Conservation (phyloP, 2,329 filamentous ascomycete species). For the Arthroderma sp. region DNA sequence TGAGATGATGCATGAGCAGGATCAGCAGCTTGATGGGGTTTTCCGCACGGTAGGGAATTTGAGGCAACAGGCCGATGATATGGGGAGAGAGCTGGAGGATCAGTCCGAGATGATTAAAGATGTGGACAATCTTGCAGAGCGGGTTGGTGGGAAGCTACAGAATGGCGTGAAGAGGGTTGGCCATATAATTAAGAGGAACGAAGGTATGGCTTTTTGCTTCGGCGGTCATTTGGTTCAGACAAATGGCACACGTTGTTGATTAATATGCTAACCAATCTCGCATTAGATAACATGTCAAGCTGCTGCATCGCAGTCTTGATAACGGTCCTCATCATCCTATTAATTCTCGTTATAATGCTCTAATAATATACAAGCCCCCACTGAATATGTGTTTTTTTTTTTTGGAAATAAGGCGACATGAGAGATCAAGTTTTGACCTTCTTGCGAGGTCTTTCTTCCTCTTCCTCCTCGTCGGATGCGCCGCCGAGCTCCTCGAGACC, state of each 20-base stretch:
- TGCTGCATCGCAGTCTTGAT: conserved; percentile 87
- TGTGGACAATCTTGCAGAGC: conserved; percentile 71
- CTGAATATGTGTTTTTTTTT: background rate
- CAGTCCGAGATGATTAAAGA: conserved; percentile 79
- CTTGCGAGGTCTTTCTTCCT: conserved; percentile 21
- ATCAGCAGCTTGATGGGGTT: conserved; percentile 81
- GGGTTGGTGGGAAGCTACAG: conserved; percentile 73
- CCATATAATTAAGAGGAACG: conserved; percentile 74
- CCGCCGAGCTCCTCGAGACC: conserved; percentile 33
- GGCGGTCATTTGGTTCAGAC: background rate
- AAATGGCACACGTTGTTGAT: no score
- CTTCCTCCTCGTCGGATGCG: conserved; percentile 36
- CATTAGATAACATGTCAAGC: conserved; percentile 55
- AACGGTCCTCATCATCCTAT: conserved; percentile 70
- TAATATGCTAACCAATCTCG: no score
- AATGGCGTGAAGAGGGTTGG: conserved; percentile 77
- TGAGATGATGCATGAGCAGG: conserved; percentile 88
- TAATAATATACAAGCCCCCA: conserved; percentile 27
- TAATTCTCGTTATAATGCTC: conserved; percentile 61
- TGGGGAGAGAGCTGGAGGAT: conserved; percentile 93
- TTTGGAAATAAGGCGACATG: background rate
- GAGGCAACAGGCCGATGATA: conserved; percentile 79
- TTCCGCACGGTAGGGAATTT: conserved; percentile 87
- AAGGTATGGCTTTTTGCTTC: conserved; percentile 50
- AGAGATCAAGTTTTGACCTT: conserved; percentile 11